Percentiles rank a stretch among this genome's conserved stretches.
Conservation (phyloP, 2,329 filamentous ascomycete genomes). For the Penicillium sp. region DNA sequence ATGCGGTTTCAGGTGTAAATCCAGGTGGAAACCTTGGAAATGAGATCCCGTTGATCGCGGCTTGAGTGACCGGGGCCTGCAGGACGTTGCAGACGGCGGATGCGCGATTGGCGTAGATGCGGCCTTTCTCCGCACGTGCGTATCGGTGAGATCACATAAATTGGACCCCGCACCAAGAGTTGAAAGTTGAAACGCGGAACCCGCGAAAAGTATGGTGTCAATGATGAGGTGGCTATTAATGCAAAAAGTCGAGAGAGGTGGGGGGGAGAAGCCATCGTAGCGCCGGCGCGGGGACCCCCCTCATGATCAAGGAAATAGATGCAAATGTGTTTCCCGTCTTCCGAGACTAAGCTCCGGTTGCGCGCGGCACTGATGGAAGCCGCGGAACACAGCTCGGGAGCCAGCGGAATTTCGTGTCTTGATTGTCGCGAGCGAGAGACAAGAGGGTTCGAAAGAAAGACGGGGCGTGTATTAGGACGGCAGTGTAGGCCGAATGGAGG, state of each 20-base stretch:
- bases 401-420: neutral
- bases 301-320: slow-evolving; percentile 1
- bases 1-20: neutral
- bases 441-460: neutral
- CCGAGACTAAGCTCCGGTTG: neutral
- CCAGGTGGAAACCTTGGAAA: neutral
- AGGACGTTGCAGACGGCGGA: neutral
- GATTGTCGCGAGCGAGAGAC: too few species aligned
- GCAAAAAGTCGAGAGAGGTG: slow-evolving; percentile 3
- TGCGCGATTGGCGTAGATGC: neutral
- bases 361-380: neutral
- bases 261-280: neutral
- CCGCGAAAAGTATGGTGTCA: slow-evolving; percentile 10
- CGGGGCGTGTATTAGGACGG: slow-evolving; percentile 11
- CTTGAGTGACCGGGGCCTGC: neutral
- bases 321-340: neutral
- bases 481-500: slow-evolving; percentile 15
- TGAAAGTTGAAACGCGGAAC: slow-evolving; percentile 9
- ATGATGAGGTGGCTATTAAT: slow-evolving; percentile 15
- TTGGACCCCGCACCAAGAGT: slow-evolving; percentile 9
- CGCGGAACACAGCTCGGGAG: neutral
- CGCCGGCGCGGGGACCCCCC: slow-evolving; percentile 17
- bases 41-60: neutral
- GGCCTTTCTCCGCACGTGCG: neutral
- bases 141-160: neutral